Conservation (phyloP, 305 asterid genomes). For the Nicotiana rustica region DNA sequence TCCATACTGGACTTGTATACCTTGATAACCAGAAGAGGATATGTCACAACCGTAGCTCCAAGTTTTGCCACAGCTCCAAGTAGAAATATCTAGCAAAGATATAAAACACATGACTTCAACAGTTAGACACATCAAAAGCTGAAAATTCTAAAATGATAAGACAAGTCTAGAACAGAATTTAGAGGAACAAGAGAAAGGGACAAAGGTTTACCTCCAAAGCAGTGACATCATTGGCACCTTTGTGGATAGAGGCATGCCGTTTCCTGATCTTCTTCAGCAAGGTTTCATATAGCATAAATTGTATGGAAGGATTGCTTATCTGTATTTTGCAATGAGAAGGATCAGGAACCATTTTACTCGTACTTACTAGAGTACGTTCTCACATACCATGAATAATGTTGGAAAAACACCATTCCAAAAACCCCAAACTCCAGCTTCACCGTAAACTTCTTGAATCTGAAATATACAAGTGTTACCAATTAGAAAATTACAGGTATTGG, state of each 20-base stretch:
- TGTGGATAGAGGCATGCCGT: constrained; percentile 58
- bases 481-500: constrained; percentile 29
- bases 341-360: constrained; percentile 46
- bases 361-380: constrained; percentile 39
- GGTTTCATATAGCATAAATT: constrained; percentile 95
- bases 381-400: constrained; percentile 91
- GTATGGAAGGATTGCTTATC: constrained; percentile 99
- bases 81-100: constrained; percentile 71
- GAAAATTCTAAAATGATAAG: neutral
- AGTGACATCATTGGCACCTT: constrained; percentile 63
- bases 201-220: constrained; percentile 73
- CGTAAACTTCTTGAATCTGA: constrained; percentile 93
- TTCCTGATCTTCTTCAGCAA: constrained; percentile 81
- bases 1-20: constrained; percentile 44
- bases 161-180: neutral
- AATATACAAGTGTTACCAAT: constrained; percentile 23
- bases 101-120: constrained; percentile 36
- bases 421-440: constrained; percentile 85
- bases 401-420: constrained; percentile 99
- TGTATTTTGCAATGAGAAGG: constrained; percentile 48
- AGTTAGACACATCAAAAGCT: neutral
- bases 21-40: constrained; percentile 97
- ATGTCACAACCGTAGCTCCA: constrained; percentile 94
- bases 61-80: constrained; percentile 99
- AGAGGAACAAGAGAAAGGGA: constrained; percentile 27